Conservation (phyloP, 2,329 filamentous ascomycete species). For the Pseudocercospora musae region DNA sequence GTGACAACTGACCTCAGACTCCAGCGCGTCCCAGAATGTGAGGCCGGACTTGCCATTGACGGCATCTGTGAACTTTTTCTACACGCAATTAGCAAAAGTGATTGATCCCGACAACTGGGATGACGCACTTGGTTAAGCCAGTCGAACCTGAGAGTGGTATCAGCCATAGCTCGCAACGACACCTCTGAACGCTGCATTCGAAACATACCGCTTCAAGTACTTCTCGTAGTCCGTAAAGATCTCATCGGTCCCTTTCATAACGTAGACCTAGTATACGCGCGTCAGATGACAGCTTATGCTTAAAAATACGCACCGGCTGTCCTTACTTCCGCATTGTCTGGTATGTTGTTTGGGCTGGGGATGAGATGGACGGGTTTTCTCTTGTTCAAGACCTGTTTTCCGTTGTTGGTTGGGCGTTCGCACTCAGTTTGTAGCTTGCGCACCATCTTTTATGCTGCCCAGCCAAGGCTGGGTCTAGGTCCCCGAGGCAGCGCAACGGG, state of each 20-base stretch:
- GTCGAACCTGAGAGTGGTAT: conserved; percentile 62
- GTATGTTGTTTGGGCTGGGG: conserved; percentile 66
- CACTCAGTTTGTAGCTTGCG: conserved; percentile 11
- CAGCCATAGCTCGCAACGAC: conserved; percentile 8
- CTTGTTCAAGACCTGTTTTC: conserved; percentile 81
- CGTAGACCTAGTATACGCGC: conserved; percentile 69
- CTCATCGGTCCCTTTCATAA: conserved; percentile 85
- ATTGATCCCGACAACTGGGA: neutral
- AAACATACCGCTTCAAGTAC: conserved; percentile 73
- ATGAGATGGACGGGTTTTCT: conserved; percentile 88
- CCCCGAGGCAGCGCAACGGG: conserved; percentile 11
- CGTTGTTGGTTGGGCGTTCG: conserved; percentile 20
- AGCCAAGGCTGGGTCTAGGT: conserved; percentile 23
- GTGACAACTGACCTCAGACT: conserved; percentile 35
- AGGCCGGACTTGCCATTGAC: conserved; percentile 90
- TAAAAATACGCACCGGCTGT: neutral
- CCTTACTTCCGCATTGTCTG: conserved; percentile 79
- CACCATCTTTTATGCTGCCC: conserved; percentile 25
- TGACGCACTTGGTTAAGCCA: conserved; percentile 80
- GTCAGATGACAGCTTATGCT: conserved; percentile 26
- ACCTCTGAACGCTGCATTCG: neutral
- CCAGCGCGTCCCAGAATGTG: conserved; percentile 84
- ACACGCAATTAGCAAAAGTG: conserved; percentile 20
- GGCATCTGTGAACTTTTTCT: conserved; percentile 91
- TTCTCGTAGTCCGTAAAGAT: conserved; percentile 85